Percentiles rank a stretch among this genome's conserved stretches.
Conservation (phyloP, 2,329 filamentous ascomycete species). For the Orbilia quercus region DNA sequence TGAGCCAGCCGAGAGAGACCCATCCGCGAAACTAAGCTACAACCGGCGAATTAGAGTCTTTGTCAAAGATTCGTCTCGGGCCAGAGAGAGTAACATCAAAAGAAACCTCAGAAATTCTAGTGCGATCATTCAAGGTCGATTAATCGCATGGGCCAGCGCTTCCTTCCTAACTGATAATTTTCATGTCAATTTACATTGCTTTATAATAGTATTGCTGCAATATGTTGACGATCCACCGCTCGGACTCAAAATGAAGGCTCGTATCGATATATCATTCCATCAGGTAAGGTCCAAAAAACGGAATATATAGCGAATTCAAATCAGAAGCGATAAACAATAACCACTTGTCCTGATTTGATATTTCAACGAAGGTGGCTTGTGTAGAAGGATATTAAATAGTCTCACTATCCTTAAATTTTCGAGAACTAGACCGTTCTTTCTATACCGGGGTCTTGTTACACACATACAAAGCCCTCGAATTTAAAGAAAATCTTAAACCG, state of each 20-base stretch:
- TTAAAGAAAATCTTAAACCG: not conserved
- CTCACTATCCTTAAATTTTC: slow-evolving; percentile 9
- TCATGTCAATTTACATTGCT: not conserved
- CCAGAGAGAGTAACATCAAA: not conserved
- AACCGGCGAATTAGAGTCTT: slow-evolving; percentile 1
- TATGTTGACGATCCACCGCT: not conserved
- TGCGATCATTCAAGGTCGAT: not conserved
- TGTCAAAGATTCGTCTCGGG: not conserved
- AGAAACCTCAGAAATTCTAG: not conserved
- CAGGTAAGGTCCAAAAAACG: too few species aligned
- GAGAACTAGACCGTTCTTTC: not conserved
- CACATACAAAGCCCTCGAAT: slow-evolving; percentile 11
- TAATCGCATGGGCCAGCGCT: not conserved
- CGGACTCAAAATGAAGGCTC: not conserved
- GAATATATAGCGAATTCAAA: too few species aligned
- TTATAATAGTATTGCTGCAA: not conserved
- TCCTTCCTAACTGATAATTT: not conserved
- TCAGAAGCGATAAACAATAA: not conserved
- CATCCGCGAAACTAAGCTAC: slow-evolving; percentile 3
- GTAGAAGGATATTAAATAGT: too few species aligned
- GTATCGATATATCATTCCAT: too few species aligned
- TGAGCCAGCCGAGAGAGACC: not conserved
- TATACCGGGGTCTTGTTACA: slow-evolving; percentile 12
- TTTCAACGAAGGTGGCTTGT: not conserved
- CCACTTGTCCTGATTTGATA: not conserved